Percentiles rank a stretch among this genome's conserved stretches.
Conservation (phyloP, 176 grass and related monocot species). For the Aegilops sharonensis region DNA sequence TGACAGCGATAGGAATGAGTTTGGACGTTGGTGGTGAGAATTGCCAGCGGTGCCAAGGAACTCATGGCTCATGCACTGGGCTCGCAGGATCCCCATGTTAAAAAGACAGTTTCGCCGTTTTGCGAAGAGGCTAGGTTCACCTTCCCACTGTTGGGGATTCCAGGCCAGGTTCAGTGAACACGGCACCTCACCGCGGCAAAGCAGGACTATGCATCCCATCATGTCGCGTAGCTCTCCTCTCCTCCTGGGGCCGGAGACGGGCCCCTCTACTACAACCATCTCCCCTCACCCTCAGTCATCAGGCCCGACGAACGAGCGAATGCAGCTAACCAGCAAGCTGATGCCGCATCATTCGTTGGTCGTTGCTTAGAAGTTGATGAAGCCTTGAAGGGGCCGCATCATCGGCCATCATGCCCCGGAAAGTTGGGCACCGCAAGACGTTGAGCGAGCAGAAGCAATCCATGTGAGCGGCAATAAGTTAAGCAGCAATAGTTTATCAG, state of each 20-base stretch:
- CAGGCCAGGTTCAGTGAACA: conserved; percentile 35
- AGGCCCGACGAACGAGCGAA: background rate
- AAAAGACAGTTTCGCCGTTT: background rate
- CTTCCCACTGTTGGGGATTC: background rate
- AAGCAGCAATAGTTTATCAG: too few relatives aligned
- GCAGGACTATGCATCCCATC: background rate
- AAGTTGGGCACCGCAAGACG: background rate
- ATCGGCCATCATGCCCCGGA: background rate
- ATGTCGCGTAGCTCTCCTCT: background rate
- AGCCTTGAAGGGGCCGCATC: background rate
- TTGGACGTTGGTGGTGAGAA: background rate
- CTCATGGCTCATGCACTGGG: too few relatives aligned
- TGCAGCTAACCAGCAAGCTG: background rate
- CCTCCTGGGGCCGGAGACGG: background rate
- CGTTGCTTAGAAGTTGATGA: background rate
- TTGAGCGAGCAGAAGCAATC: conserved; percentile 12
- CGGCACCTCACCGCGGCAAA: background rate
- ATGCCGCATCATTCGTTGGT: background rate
- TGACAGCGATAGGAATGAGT: too few relatives aligned
- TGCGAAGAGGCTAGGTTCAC: background rate
- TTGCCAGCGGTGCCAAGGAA: background rate
- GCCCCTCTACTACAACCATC: background rate
- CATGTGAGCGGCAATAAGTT: conserved; percentile 11
- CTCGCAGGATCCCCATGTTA: background rate
- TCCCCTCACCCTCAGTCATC: background rate